Conservation (phyloP, 345 rosid genomes). For the Eucalyptus decipiens region DNA sequence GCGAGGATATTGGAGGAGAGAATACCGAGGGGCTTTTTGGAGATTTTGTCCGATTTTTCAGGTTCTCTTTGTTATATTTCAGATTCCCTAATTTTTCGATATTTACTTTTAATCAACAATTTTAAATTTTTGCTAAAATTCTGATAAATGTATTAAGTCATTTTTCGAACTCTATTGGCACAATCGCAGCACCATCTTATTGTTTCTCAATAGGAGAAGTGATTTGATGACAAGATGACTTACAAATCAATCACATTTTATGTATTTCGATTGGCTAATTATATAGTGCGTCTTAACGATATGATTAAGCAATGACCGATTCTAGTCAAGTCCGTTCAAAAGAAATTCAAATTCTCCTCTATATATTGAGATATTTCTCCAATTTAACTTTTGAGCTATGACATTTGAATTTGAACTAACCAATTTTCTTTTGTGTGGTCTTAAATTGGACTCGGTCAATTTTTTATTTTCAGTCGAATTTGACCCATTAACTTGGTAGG, state of each 20-base stretch:
- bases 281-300: accelerated
- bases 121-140: neutral
- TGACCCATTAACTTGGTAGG: no score
- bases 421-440: neutral
- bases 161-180: no score
- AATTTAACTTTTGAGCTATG: neutral
- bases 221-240: neutral
- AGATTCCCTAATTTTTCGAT: neutral
- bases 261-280: neutral
- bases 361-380: neutral
- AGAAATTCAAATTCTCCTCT: no score
- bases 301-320: accelerated
- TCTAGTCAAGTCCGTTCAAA: accelerated
- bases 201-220: neutral
- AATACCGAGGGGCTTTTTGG: neutral
- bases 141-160: neutral
- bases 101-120: neutral
- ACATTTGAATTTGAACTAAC: neutral
- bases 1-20: neutral
- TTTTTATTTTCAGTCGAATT: no score
- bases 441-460: no score
- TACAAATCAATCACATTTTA: no score
- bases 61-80: neutral
- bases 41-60: neutral
- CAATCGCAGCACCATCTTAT: accelerated